A percentile compares a stretch with the other conserved stretches of the same genome.
phyloP scores from a whole-genome alignment of 2,329 filamentous ascomycete species.

The Sporothrix pseudoabietina region DNA sequence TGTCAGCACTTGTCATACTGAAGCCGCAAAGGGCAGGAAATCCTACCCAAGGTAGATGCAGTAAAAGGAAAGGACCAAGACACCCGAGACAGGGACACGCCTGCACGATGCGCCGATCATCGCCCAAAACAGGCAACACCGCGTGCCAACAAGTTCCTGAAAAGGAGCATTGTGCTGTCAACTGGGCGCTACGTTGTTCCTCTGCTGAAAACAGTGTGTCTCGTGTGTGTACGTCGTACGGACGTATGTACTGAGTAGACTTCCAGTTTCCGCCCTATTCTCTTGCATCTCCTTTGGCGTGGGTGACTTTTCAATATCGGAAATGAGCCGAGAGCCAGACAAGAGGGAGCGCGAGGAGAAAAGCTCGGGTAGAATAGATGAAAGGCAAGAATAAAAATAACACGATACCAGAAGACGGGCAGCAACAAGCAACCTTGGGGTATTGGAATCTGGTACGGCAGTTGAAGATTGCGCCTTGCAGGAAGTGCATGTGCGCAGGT shows the following conservation, averaged over 20 bases:
- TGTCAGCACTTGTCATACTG: background rate
- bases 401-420: too few species aligned
- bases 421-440: background rate
- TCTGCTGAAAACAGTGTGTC: background rate
- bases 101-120: constrained; percentile 7
- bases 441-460: constrained; percentile 9
- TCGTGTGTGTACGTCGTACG: background rate
- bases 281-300: background rate
- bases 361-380: background rate
- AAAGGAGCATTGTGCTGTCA: background rate
- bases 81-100: background rate
- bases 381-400: background rate
- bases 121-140: background rate
- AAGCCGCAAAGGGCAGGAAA: background rate
- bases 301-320: background rate
- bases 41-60: background rate
- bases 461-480: constrained; percentile 3
- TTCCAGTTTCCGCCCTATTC: background rate
- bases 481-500: background rate
- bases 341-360: background rate
- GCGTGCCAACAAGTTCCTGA: background rate
- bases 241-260: background rate
- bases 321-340: constrained; percentile 13
- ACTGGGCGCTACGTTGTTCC: background rate
- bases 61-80: background rate